These are phyloP conservation scores for Plasmodium inui DNA, from an alignment of 169 alveolate genomes.

Conservation along the genomic window DNA sequence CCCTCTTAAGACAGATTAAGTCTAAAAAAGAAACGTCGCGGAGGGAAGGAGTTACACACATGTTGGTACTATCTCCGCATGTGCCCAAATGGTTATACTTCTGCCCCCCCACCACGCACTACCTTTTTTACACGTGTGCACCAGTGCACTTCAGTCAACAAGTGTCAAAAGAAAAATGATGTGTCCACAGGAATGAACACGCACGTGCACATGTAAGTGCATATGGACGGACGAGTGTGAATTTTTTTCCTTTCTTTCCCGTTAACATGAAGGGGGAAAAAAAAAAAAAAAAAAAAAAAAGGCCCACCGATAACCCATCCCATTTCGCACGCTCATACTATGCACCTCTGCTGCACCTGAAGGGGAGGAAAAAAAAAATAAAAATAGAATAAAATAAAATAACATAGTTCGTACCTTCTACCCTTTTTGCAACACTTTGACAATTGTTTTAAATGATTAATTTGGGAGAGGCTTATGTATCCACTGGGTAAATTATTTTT, in stretches of 20 bases:
- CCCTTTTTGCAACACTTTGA: background rate
- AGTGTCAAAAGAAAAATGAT: background rate
- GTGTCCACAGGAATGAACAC: background rate
- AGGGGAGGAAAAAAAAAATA: background rate
- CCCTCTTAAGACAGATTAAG: background rate
- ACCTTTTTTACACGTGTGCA: background rate
- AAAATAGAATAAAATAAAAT: background rate
- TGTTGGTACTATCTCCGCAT: background rate
- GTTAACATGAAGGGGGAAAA: background rate
- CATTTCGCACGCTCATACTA: background rate
- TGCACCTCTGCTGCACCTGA: constrained; percentile 33
- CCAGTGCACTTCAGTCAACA: background rate
- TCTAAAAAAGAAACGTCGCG: background rate
- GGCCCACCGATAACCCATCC: background rate
- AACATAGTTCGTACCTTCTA: background rate
- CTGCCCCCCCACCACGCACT: background rate
- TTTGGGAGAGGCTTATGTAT: background rate
- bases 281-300: background rate
- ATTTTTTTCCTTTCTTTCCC: background rate
- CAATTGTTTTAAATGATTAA: background rate
- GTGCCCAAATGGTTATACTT: background rate
- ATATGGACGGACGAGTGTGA: background rate
- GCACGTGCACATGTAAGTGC: background rate
- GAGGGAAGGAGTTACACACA: background rate
- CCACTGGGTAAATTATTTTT: background rate